phyloP scores from a whole-genome alignment of 2,329 filamentous ascomycete genomes.

The Talaromyces verruculosus region DNA sequence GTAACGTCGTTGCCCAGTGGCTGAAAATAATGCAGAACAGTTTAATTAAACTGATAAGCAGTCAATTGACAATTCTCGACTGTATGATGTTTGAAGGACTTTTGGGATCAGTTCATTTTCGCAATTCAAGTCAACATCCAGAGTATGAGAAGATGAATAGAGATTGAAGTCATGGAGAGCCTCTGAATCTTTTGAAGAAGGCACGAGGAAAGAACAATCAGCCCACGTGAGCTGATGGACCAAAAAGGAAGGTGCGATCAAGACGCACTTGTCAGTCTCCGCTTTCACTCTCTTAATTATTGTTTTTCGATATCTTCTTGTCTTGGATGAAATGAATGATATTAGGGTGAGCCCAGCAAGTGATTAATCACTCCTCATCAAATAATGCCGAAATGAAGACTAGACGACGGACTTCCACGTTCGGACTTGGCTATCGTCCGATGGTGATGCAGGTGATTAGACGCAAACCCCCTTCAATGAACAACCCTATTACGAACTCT shows the following conservation, averaged over 20 bases:
- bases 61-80: neutral
- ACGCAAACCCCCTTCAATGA: neutral
- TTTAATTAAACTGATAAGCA: constrained; percentile 10
- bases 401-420: neutral
- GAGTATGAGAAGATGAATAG: neutral
- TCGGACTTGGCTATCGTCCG: neutral
- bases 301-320: neutral
- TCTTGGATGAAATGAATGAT: neutral
- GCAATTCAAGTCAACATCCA: no score
- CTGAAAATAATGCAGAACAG: neutral
- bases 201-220: neutral
- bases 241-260: constrained; percentile 10
- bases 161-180: no score
- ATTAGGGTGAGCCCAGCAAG: neutral
- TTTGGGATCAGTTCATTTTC: neutral
- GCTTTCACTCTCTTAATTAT: neutral
- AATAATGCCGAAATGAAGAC: neutral
- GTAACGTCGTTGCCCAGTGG: constrained; percentile 3
- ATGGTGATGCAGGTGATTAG: neutral
- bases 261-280: neutral
- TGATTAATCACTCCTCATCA: neutral
- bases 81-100: neutral
- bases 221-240: neutral
- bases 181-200: no score
- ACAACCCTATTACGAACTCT: neutral